Percentiles rank a stretch among this genome's conserved stretches.
These are phyloP conservation scores for Leishmania arabica DNA, from an alignment of 208 protist species.

Conservation along the genomic window DNA sequence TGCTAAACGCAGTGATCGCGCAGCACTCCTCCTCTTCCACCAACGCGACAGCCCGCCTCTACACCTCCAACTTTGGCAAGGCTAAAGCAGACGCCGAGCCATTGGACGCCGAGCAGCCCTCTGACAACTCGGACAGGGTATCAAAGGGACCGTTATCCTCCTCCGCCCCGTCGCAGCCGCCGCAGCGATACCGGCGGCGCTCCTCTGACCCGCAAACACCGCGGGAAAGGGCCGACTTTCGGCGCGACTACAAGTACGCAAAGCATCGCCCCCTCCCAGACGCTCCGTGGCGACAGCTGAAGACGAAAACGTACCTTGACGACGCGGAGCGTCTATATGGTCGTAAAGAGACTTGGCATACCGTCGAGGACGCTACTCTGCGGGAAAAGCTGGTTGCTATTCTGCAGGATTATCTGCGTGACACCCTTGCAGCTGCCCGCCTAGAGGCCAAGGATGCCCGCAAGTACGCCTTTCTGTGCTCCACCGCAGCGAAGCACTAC, in stretches of 20 bases:
- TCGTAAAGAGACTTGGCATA: conserved; percentile 82
- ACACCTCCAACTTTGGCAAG: conserved; percentile 18
- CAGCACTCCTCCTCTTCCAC: neutral
- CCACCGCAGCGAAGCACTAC: conserved; percentile 59
- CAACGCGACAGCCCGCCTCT: conserved; percentile 4
- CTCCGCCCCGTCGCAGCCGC: neutral
- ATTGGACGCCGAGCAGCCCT: neutral
- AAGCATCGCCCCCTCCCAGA: conserved; percentile 70
- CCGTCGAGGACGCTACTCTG: conserved; percentile 56
- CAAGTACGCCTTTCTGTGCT: conserved; percentile 72
- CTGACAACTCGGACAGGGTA: neutral
- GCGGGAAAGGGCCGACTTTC: conserved; percentile 73
- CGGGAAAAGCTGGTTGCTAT: conserved; percentile 77
- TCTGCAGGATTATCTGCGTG: conserved; percentile 80
- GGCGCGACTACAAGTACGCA: conserved; percentile 77
- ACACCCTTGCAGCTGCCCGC: conserved; percentile 60
- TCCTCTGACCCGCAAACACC: conserved; percentile 78
- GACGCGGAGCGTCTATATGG: conserved; percentile 90
- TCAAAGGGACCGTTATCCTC: neutral
- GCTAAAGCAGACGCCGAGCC: neutral
- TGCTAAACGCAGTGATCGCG: neutral
- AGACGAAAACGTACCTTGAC: conserved; percentile 82
- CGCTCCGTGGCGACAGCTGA: conserved; percentile 73
- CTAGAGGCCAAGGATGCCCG: conserved; percentile 64
- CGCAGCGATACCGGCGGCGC: conserved; percentile 53